Conservation (phyloP, 1,139 yeast genomes). For the Suhomyces chickasaworum region DNA sequence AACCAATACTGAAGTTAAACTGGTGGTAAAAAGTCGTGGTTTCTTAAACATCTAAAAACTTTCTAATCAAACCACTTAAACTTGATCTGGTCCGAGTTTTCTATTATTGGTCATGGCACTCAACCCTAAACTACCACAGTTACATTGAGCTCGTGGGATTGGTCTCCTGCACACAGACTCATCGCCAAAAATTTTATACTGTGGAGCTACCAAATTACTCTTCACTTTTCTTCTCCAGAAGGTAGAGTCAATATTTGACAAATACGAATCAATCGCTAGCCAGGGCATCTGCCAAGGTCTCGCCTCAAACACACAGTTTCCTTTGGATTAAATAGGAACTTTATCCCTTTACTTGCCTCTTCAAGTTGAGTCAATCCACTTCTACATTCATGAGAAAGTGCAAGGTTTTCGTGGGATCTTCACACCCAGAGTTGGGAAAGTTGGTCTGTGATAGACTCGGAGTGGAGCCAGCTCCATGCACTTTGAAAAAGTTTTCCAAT, state of each 20-base stretch:
- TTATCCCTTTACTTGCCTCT: not conserved
- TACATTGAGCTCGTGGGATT: not conserved
- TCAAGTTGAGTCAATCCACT: slow-evolving; percentile 11
- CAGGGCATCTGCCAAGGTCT: slow-evolving; percentile 1
- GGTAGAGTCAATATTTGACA: slow-evolving; percentile 9
- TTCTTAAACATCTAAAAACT: too few relatives aligned
- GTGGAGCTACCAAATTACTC: not conserved
- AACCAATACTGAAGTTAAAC: too few relatives aligned
- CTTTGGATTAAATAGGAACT: slow-evolving; percentile 1
- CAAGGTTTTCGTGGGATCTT: slow-evolving; percentile 92
- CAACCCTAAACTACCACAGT: not conserved
- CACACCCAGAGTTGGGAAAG: slow-evolving; percentile 92
- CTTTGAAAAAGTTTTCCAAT: slow-evolving; percentile 86
- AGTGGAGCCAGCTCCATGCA: slow-evolving; percentile 93
- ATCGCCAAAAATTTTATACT: slow-evolving; percentile 10
- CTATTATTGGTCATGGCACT: not conserved
- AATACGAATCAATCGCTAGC: slow-evolving; percentile 1
- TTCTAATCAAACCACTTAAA: too few relatives aligned
- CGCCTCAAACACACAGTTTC: not conserved
- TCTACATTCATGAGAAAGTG: slow-evolving; percentile 78
- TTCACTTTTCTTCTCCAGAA: slow-evolving; percentile 10
- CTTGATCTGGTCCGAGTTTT: too few relatives aligned
- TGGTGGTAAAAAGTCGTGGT: too few relatives aligned
- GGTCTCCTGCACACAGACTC: slow-evolving; percentile 8
- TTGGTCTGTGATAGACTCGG: slow-evolving; percentile 90